These are phyloP conservation scores for Fusarium armeniacum DNA, from an alignment of 2,329 filamentous ascomycete genomes.

Conservation along the genomic window DNA sequence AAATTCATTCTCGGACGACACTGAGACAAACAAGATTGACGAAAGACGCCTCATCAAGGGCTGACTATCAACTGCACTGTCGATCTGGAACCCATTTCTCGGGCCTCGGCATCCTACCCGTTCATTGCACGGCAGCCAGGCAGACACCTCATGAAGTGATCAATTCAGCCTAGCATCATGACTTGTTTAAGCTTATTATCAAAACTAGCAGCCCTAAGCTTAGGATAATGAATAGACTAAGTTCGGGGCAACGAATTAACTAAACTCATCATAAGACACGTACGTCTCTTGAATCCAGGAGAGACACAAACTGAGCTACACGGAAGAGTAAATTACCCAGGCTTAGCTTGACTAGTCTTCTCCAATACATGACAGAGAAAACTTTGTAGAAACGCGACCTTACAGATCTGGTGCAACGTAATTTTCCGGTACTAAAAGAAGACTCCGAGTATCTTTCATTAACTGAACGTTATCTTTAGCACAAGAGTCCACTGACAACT, in stretches of 20 bases:
- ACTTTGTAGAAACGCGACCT: too few species aligned
- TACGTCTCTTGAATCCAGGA: background rate
- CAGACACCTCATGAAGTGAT: background rate
- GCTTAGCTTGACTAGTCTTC: too few species aligned
- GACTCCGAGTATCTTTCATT: background rate
- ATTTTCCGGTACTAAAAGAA: background rate
- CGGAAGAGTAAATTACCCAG: background rate
- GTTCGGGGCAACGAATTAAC: background rate
- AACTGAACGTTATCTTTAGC: background rate
- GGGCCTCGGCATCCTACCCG: constrained; percentile 14
- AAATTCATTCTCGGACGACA: constrained; percentile 17
- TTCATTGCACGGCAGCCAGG: background rate
- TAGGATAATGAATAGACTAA: background rate
- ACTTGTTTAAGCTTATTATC: background rate
- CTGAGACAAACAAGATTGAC: constrained; percentile 8
- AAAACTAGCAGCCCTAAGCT: background rate
- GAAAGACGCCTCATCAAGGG: background rate
- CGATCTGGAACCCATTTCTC: constrained; percentile 18
- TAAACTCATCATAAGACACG: background rate
- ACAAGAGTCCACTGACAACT: background rate
- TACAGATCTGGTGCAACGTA: background rate
- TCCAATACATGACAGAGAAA: too few species aligned
- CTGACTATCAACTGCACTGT: constrained; percentile 15
- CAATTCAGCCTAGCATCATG: background rate
- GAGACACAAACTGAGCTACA: background rate